Evolutionary conservation across 257 asterid genomes (phyloP).

Genomic region (Ehretia macrophylla): DNA sequence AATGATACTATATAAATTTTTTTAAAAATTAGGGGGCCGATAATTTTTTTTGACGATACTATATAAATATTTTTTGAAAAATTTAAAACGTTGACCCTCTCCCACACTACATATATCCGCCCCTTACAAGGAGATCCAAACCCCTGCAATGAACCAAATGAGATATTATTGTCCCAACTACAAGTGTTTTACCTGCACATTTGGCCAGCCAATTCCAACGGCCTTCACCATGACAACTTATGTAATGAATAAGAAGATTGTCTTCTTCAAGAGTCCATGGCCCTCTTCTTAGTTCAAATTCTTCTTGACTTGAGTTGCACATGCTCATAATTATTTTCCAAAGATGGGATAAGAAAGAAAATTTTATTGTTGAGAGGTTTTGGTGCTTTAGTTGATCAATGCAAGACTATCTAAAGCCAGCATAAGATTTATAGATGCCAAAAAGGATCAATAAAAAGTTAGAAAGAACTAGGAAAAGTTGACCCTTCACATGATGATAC

Average conservation of each 20-base stretch:
- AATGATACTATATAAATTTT: too few relatives aligned
- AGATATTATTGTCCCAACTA: too few relatives aligned
- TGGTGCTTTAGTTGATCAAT: constrained; percentile 10
- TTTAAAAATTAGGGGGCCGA: too few relatives aligned
- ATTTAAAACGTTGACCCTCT: too few relatives aligned
- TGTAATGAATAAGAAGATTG: constrained; percentile 56
- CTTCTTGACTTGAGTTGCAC: constrained; percentile 20
- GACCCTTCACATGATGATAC: constrained; percentile 16
- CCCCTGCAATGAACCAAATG: too few relatives aligned
- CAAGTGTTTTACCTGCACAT: constrained; percentile 46
- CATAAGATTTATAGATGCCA: constrained; percentile 45
- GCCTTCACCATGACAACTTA: constrained; percentile 69
- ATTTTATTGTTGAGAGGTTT: constrained; percentile 13
- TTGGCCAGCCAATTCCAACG: constrained; percentile 72
- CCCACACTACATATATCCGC: too few relatives aligned
- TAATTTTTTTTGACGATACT: too few relatives aligned
- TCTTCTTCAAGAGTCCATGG: constrained; percentile 95
- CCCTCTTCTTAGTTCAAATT: constrained; percentile 62
- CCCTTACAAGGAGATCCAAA: background rate
- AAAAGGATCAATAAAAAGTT: constrained; percentile 12
- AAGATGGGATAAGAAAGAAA: too few relatives aligned
- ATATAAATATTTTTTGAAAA: too few relatives aligned
- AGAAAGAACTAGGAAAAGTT: constrained; percentile 3
- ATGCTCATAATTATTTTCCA: background rate
- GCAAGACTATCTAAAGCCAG: constrained; percentile 20